A percentile compares a stretch with the other conserved stretches of the same genome.
Evolutionary conservation across 108 stramenopile genomes (phyloP).

Genomic region (Nitzschia sp.): DNA sequence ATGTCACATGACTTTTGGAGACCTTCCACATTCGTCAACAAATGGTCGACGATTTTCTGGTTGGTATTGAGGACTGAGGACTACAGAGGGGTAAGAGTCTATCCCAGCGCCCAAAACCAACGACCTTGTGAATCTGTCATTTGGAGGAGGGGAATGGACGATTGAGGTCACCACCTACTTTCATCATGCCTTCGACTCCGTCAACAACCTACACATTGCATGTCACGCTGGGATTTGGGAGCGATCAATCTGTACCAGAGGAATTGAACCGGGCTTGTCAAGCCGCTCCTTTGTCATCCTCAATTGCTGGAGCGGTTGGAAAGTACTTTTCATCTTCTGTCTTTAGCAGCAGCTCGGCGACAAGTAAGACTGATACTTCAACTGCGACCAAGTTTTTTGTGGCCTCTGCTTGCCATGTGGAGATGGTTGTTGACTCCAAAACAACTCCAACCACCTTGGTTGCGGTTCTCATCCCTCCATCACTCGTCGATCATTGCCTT

Average conservation of each 20-base stretch:
- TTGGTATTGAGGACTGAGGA: no score
- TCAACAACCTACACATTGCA: constrained; percentile 24
- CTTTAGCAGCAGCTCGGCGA: constrained; percentile 10
- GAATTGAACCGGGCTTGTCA: constrained; percentile 31
- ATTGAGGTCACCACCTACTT: background rate
- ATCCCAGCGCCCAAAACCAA: background rate
- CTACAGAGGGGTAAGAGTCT: background rate
- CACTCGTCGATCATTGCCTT: constrained; percentile 15
- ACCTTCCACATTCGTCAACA: no score
- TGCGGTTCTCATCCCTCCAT: constrained; percentile 32
- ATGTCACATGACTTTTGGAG: no score
- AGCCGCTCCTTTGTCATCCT: background rate
- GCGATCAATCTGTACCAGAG: constrained; percentile 20
- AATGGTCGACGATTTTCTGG: no score
- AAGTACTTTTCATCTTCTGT: constrained; percentile 22
- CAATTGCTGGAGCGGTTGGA: constrained; percentile 5
- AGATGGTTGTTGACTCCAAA: constrained; percentile 14
- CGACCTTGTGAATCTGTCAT: no score
- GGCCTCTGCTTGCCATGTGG: constrained; percentile 26
- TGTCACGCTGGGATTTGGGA: constrained; percentile 28
- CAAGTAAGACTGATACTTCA: background rate
- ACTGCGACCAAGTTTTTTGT: constrained; percentile 30
- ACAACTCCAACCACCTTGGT: constrained; percentile 8
- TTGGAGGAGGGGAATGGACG: no score
- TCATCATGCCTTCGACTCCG: constrained; percentile 20